phyloP scores from a whole-genome alignment of 352 stramenopile species.

The Pythium guiyangense region DNA sequence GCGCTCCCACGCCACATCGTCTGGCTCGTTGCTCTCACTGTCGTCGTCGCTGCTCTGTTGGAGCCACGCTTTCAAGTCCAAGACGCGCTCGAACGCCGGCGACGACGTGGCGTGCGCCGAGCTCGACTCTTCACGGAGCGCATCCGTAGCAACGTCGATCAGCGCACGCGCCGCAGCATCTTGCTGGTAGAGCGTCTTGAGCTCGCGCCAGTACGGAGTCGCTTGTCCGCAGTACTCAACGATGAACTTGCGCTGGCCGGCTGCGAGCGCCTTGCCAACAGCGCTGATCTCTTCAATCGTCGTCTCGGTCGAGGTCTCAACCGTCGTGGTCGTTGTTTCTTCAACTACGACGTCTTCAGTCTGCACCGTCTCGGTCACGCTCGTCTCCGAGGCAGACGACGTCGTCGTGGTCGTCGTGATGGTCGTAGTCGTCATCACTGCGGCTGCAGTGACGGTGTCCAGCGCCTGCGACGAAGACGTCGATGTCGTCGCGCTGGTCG shows the following conservation, averaged over 20 bases:
- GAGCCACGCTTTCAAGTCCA: slow-evolving; percentile 64
- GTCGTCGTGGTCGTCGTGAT: too few relatives aligned
- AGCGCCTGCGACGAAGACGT: too few relatives aligned
- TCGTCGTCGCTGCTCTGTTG: slow-evolving; percentile 16
- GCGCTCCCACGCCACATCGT: slow-evolving; percentile 19
- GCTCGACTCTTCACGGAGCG: slow-evolving; percentile 54
- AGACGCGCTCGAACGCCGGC: slow-evolving; percentile 42
- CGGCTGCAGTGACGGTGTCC: too few relatives aligned
- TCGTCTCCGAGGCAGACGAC: too few relatives aligned
- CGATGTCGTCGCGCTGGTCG: too few relatives aligned
- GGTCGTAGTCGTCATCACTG: too few relatives aligned
- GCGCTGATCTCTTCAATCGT: not conserved
- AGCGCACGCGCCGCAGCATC: slow-evolving; percentile 26
- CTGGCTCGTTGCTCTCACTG: not conserved
- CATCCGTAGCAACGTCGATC: slow-evolving; percentile 40
- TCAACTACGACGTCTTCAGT: too few relatives aligned
- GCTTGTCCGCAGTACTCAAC: slow-evolving; percentile 72
- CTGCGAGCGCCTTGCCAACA: slow-evolving; percentile 6
- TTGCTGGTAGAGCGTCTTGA: slow-evolving; percentile 41
- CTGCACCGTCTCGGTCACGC: not conserved
- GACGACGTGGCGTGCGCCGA: slow-evolving; percentile 25
- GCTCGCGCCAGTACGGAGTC: slow-evolving; percentile 60
- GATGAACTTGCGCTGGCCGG: slow-evolving; percentile 28
- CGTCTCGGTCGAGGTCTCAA: not conserved
- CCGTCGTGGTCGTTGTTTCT: not conserved